Base-by-base conservation (phyloP, 805 yeast genomes). In the Metschnikowia henanensis region DNA sequence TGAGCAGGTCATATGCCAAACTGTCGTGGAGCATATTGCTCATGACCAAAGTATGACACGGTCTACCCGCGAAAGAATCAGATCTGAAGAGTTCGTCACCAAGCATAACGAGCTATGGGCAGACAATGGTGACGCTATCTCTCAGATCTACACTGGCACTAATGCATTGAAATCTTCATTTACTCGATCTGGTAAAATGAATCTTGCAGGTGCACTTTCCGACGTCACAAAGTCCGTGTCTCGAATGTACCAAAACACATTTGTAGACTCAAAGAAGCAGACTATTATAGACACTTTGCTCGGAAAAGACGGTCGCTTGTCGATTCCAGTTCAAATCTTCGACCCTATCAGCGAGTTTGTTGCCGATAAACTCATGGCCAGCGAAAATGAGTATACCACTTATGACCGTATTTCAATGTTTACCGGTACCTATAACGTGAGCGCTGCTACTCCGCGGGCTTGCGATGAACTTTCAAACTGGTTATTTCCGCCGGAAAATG, bases 141-240 rank as follows among this genome's bases (percentile, higher is more conserved):
- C 77, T 19, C 92, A 83, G 16, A 67, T 87, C 20, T 75, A 82
- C 60, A 65, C 72, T n/a, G 83, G 83, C 43, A 96, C 91, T 52
- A 87, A 91, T 53, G 78, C 87, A 6, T 68, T 94, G 16, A 94
- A 94, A 64, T 87, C 97, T 0, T 89, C 97, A 4, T 94, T 86
- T 59, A 87, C 98, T 1, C 78, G 99, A 60, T 83, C 87, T 22
- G 99, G 99, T 19, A 92, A 91, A 58, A 90, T 91, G 97, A 89
- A 92, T 34, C 68, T 94, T 42, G 98, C 98, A 0, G 97, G 98
- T 28, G 97, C 97, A 0, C 66, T 94, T n/a, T 86, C 96, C 0
- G 99, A 94, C 66, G 97, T 95, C 4, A 90, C 98, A 1, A 94
- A 94, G 65, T 88, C 97, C 0, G 96, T 94, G 7, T 84, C 95